Evolutionary conservation across 257 asterid genomes (phyloP).

Genomic region (Linaria vulgaris): DNA sequence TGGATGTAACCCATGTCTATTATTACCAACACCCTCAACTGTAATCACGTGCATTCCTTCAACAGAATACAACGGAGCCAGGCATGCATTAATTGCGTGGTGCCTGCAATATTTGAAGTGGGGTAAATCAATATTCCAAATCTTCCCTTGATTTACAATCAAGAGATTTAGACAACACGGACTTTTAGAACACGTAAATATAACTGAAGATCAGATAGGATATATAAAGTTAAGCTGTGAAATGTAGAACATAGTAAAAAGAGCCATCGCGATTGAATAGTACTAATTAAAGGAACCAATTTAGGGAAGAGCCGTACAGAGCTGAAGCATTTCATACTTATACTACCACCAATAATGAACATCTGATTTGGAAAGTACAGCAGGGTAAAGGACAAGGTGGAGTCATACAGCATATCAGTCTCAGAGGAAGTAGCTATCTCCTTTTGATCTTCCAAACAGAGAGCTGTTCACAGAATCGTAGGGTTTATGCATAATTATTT

Average conservation of each 20-base stretch:
- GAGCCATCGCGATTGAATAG: neutral
- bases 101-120: constrained; percentile 52
- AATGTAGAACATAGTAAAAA: constrained; percentile 6
- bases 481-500: no score
- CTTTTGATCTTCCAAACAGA: neutral
- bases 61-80: constrained; percentile 94
- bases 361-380: neutral
- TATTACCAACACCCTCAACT: constrained; percentile 88
- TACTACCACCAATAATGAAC: neutral
- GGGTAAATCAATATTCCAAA: constrained; percentile 13
- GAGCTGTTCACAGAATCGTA: no score
- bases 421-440: neutral
- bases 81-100: constrained; percentile 82
- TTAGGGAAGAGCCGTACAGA: neutral
- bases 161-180: constrained; percentile 12
- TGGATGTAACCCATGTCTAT: constrained; percentile 83
- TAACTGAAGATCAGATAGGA: constrained; percentile 14
- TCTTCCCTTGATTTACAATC: constrained; percentile 3
- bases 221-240: constrained; percentile 1
- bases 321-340: constrained; percentile 15
- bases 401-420: neutral
- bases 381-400: neutral
- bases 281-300: constrained; percentile 10
- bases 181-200: neutral
- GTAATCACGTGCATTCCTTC: constrained; percentile 99